Conservation (phyloP, 306 rosid genomes). For the Lotus japonicus region DNA sequence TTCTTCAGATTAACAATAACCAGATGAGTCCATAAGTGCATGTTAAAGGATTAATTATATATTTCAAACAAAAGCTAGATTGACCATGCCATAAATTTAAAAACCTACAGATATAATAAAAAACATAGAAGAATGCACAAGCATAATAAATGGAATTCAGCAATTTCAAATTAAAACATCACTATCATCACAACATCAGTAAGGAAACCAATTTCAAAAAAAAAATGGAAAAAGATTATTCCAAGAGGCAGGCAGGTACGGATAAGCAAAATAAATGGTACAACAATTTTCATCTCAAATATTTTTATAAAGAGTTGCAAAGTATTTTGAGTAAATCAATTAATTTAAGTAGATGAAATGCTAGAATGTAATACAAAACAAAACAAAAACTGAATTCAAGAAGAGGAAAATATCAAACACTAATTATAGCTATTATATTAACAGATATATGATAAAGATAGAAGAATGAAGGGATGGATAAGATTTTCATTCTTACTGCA, state of each 20-base stretch:
- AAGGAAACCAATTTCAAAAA: not conserved
- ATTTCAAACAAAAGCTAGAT: not conserved
- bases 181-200: constrained; percentile 8
- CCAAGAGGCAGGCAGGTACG: not conserved
- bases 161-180: not conserved
- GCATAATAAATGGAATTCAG: not conserved
- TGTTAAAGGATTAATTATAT: not conserved
- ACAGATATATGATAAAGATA: not conserved
- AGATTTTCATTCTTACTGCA: constrained; percentile 67
- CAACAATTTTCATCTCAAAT: not conserved
- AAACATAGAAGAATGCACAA: not conserved
- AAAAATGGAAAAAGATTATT: not conserved
- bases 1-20: not conserved
- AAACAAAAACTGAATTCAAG: not conserved
- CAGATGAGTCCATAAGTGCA: constrained; percentile 5
- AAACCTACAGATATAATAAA: constrained; percentile 5
- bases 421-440: not conserved
- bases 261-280: constrained; percentile 19
- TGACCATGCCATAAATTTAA: constrained; percentile 8
- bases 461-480: constrained; percentile 14
- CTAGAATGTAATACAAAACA: not conserved
- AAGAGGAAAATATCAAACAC: constrained; percentile 10
- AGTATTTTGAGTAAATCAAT: not conserved
- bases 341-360: not conserved
- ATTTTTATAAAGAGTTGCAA: not conserved